These are phyloP conservation scores for Cadophora malorum DNA, from an alignment of 2,329 filamentous ascomycete species.

Conservation along the genomic window DNA sequence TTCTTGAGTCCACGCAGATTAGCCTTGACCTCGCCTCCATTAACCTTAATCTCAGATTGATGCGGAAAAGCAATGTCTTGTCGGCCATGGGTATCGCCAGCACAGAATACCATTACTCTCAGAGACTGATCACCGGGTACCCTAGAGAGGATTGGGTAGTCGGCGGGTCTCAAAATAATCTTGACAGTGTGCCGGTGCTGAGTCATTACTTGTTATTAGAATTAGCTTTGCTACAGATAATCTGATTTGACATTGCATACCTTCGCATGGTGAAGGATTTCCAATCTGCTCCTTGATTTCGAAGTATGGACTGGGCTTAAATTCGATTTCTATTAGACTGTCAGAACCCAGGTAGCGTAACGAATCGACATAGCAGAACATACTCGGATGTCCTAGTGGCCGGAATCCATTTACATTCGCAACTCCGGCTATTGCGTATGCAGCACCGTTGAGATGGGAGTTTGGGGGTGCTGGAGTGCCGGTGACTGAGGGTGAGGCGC, in stretches of 20 bases:
- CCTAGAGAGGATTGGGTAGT: constrained; percentile 49
- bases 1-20: constrained; percentile 96
- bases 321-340: constrained; percentile 50
- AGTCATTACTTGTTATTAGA: constrained; percentile 43
- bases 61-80: constrained; percentile 90
- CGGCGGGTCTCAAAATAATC: constrained; percentile 62
- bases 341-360: constrained; percentile 25
- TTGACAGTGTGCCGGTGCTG: constrained; percentile 53
- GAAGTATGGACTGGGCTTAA: constrained; percentile 88
- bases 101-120: constrained; percentile 84
- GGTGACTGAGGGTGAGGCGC: constrained; percentile 33
- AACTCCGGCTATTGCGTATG: constrained; percentile 32
- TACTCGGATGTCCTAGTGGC: constrained; percentile 27
- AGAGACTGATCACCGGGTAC: constrained; percentile 46
- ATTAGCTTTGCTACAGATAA: constrained; percentile 9
- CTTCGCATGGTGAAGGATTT: constrained; percentile 70
- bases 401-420: constrained; percentile 16
- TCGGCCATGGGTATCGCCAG: constrained; percentile 63
- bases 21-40: constrained; percentile 85
- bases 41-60: constrained; percentile 91
- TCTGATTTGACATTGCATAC: constrained; percentile 56
- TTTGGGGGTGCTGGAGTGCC: constrained; percentile 27
- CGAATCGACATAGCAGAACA: background rate
- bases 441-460: constrained; percentile 21
- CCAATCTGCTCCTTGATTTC: constrained; percentile 70